Percentiles rank a stretch among this genome's conserved stretches.
Conservation (phyloP, 805 yeast species). For the Kodamaea restingae region DNA sequence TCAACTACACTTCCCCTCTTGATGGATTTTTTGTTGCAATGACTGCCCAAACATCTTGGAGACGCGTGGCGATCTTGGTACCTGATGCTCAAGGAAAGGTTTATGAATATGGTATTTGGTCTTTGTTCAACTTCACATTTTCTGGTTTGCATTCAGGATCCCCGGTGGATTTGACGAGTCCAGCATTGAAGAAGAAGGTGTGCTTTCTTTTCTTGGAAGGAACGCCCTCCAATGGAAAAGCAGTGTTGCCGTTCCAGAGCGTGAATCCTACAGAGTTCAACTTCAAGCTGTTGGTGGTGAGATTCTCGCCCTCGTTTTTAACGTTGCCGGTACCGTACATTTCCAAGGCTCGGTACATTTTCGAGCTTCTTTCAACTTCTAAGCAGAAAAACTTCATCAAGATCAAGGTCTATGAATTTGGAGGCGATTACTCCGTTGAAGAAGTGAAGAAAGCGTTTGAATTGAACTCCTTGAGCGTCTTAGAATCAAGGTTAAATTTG, state of each 20-base stretch:
- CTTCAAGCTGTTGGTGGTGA: conserved; percentile 36
- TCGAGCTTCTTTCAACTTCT: conserved; percentile 20
- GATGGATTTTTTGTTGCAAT: conserved; percentile 42
- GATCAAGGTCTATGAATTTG: conserved; percentile 24
- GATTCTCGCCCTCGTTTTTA: conserved; percentile 32
- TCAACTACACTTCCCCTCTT: conserved; percentile 57
- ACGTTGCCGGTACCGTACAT: conserved; percentile 35
- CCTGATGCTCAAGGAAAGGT: conserved; percentile 37
- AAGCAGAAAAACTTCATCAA: conserved; percentile 19
- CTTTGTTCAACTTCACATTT: conserved; percentile 26
- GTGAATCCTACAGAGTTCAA: conserved; percentile 11
- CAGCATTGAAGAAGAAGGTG: conserved; percentile 22
- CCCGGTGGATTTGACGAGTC: conserved; percentile 24
- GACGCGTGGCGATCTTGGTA: conserved; percentile 29
- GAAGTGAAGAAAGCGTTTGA: conserved; percentile 26
- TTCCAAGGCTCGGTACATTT: conserved; percentile 19
- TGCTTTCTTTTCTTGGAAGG: conserved; percentile 72
- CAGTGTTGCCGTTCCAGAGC: conserved; percentile 55
- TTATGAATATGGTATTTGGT: conserved; percentile 21
- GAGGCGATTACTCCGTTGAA: conserved; percentile 15
- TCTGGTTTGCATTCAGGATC: conserved; percentile 12
- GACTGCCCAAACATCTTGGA: conserved; percentile 20
- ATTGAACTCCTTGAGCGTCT: conserved; percentile 29
- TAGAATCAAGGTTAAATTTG: conserved; percentile 26
- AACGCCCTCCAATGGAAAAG: conserved; percentile 79